Evolutionary conservation across 192 early-diverging fungal genomes (phyloP).

Genomic region (Pilobolus umbonatus): DNA sequence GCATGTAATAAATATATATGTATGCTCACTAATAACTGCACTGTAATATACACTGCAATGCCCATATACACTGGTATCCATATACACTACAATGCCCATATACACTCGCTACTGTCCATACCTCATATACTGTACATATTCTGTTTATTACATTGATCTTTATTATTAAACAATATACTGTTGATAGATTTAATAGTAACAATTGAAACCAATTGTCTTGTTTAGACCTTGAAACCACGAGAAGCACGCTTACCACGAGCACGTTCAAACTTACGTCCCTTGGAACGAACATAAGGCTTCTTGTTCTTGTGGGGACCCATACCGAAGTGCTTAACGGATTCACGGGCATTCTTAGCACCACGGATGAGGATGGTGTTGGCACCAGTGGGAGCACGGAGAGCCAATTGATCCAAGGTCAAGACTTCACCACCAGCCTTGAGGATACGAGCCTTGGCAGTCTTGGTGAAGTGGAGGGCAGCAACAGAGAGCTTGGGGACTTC

Average conservation of each 20-base stretch:
- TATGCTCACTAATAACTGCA: too few relatives aligned
- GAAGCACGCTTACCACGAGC: slow-evolving; percentile 99
- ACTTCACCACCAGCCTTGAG: slow-evolving; percentile 98
- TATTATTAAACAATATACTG: too few relatives aligned
- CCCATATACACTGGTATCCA: too few relatives aligned
- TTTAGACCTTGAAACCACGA: slow-evolving; percentile 95
- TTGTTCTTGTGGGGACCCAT: slow-evolving; percentile 41
- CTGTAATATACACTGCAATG: too few relatives aligned
- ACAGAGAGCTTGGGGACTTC: slow-evolving; percentile 94
- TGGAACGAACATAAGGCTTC: slow-evolving; percentile 92
- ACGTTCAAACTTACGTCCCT: slow-evolving; percentile 99
- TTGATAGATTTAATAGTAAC: too few relatives aligned
- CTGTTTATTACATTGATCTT: too few relatives aligned
- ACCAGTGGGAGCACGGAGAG: slow-evolving; percentile 95
- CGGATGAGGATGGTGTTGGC: slow-evolving; percentile 93
- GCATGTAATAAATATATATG: too few relatives aligned
- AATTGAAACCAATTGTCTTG: too few relatives aligned
- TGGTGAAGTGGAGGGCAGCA: slow-evolving; percentile 93
- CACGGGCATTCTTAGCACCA: slow-evolving; percentile 90
- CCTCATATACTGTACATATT: too few relatives aligned
- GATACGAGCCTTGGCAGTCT: slow-evolving; percentile 94
- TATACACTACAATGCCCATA: too few relatives aligned
- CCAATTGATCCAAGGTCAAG: slow-evolving; percentile 98
- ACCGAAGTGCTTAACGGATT: slow-evolving; percentile 99
- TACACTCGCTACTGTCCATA: too few relatives aligned